phyloP scores from a whole-genome alignment of 306 rosid species.

The Pueraria montana region DNA sequence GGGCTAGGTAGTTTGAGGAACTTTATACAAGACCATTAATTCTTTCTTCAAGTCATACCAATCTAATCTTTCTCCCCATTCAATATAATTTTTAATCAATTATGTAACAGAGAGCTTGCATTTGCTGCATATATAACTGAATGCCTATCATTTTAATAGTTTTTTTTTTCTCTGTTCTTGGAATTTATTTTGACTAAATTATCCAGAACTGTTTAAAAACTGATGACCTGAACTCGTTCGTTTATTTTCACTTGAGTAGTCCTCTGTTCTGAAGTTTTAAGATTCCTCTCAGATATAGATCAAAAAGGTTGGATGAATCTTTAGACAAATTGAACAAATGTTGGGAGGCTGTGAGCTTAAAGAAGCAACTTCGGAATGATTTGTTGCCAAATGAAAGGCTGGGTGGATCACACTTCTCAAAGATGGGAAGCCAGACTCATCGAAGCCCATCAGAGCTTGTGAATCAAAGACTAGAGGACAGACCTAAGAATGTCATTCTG shows the following conservation, averaged over 20 bases:
- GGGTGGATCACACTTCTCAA: conserved; percentile 61
- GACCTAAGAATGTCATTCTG: conserved; percentile 64
- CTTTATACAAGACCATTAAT: conserved; percentile 37
- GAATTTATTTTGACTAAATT: conserved; percentile 26
- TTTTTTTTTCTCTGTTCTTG: background rate
- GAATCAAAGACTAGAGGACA: conserved; percentile 72
- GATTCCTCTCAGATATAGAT: conserved; percentile 64
- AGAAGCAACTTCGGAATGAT: conserved; percentile 75
- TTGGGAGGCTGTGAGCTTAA: conserved; percentile 69
- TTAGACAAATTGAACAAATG: conserved; percentile 71
- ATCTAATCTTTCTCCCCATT: conserved; percentile 20
- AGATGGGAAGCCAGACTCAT: conserved; percentile 68
- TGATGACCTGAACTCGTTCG: background rate
- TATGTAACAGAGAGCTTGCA: conserved; percentile 28
- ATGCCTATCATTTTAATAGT: conserved; percentile 14
- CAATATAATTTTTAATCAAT: conserved; percentile 25
- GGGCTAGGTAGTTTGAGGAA: conserved; percentile 75
- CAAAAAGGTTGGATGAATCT: conserved; percentile 75
- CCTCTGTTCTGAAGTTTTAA: conserved; percentile 50
- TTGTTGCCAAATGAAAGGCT: conserved; percentile 69
- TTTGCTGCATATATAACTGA: conserved; percentile 38
- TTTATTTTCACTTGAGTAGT: conserved; percentile 43
- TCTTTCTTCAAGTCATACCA: conserved; percentile 43
- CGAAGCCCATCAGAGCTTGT: conserved; percentile 62
- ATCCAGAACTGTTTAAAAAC: conserved; percentile 37